phyloP scores from a whole-genome alignment of 495 filamentous ascomycete species.

The Penicillium arizonense region DNA sequence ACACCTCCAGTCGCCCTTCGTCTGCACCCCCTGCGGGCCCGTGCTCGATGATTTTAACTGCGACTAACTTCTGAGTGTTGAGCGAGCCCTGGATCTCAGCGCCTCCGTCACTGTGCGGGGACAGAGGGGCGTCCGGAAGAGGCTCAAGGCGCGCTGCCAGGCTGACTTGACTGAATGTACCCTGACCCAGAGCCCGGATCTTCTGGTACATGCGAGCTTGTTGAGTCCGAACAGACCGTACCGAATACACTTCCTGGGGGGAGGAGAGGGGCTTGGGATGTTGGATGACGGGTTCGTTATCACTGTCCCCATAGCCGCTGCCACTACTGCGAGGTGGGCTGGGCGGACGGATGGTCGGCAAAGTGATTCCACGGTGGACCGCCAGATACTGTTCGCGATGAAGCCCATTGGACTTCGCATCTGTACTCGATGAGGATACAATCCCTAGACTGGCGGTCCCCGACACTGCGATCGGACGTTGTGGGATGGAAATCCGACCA shows the following conservation, averaged over 20 bases:
- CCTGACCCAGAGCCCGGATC: slow-evolving; percentile 79
- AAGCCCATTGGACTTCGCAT: slow-evolving; percentile 52
- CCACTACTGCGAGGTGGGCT: slow-evolving; percentile 68
- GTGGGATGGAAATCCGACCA: slow-evolving; percentile 56
- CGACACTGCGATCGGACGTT: slow-evolving; percentile 70
- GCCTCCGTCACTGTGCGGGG: slow-evolving; percentile 30
- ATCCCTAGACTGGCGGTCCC: slow-evolving; percentile 45
- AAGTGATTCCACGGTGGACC: slow-evolving; percentile 66
- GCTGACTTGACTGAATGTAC: slow-evolving; percentile 92
- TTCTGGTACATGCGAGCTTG: slow-evolving; percentile 63
- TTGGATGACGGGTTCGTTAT: slow-evolving; percentile 32
- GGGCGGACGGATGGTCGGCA: slow-evolving; percentile 59
- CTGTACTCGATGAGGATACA: slow-evolving; percentile 37
- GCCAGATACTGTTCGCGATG: slow-evolving; percentile 82
- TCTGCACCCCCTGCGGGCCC: slow-evolving; percentile 88
- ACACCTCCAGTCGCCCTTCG: slow-evolving; percentile 86
- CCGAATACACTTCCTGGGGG: slow-evolving; percentile 40
- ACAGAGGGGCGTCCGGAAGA: slow-evolving; percentile 17
- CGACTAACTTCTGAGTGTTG: slow-evolving; percentile 70
- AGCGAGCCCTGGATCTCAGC: slow-evolving; percentile 42
- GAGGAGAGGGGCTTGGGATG: slow-evolving; percentile 16
- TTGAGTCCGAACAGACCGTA: slow-evolving; percentile 45
- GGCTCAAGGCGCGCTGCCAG: slow-evolving; percentile 67
- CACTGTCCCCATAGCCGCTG: slow-evolving; percentile 38
- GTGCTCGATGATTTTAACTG: slow-evolving; percentile 93